Conservation (phyloP, 192 early-diverging fungal genomes). For the Backusella circina region DNA sequence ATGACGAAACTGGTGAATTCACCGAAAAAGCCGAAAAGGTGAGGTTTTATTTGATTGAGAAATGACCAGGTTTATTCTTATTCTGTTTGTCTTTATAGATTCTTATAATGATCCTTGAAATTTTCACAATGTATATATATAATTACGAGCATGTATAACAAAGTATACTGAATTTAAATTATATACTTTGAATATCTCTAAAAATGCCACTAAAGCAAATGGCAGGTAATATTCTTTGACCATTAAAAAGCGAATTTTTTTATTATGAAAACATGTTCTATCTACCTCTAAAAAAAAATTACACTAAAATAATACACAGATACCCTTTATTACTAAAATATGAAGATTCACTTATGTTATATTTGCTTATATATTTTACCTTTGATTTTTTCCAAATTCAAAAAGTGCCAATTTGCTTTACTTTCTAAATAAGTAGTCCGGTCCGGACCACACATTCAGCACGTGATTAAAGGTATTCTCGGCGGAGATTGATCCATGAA, state of each 20-base stretch:
- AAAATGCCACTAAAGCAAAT: too few species aligned
- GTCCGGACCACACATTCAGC: background rate
- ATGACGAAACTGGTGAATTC: conserved; percentile 21
- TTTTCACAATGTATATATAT: conserved; percentile 39
- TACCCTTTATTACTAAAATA: too few species aligned
- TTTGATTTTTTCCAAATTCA: too few species aligned
- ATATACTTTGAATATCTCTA: too few species aligned
- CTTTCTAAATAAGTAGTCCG: background rate
- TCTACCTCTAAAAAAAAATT: too few species aligned
- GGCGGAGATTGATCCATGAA: background rate
- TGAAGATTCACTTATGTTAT: too few species aligned
- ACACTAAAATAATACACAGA: too few species aligned
- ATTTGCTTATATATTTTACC: too few species aligned
- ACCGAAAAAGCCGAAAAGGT: conserved; percentile 17
- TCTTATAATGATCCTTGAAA: conserved; percentile 29
- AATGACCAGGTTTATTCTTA: background rate
- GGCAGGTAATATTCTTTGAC: too few species aligned
- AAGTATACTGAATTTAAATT: background rate
- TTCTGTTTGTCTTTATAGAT: conserved; percentile 13
- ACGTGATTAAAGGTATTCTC: background rate
- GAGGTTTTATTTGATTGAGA: background rate
- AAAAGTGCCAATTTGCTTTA: background rate
- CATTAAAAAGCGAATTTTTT: too few species aligned
- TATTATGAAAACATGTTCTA: too few species aligned
- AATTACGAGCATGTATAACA: too few species aligned